Evolutionary conservation across 495 filamentous ascomycete genomes (phyloP).

Genomic region (Annulohypoxylon nitens): DNA sequence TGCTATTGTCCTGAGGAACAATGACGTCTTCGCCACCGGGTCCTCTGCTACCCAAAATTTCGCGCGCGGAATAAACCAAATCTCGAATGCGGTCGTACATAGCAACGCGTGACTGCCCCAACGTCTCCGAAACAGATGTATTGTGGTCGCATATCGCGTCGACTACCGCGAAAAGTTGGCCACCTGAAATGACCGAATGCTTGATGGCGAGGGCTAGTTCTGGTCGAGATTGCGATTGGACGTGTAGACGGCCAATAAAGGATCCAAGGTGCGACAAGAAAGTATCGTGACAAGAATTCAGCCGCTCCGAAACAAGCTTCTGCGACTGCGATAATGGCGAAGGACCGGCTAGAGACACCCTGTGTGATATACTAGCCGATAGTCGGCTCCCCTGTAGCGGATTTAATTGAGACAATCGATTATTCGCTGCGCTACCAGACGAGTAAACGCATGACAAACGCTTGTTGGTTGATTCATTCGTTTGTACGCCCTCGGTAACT

Average conservation of each 20-base stretch:
- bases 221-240: slow-evolving; percentile 87
- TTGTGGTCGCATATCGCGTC: slow-evolving; percentile 86
- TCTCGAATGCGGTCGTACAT: slow-evolving; percentile 86
- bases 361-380: slow-evolving; percentile 67
- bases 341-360: slow-evolving; percentile 63
- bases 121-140: slow-evolving; percentile 68
- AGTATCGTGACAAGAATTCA: slow-evolving; percentile 82
- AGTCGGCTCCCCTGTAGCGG: slow-evolving; percentile 53
- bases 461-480: slow-evolving; percentile 51
- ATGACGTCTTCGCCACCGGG: slow-evolving; percentile 78
- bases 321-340: slow-evolving; percentile 58
- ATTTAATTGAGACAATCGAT: slow-evolving; percentile 55
- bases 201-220: slow-evolving; percentile 78
- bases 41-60: slow-evolving; percentile 74
- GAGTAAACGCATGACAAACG: slow-evolving; percentile 60
- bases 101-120: slow-evolving; percentile 77
- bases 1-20: slow-evolving; percentile 82
- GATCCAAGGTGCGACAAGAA: slow-evolving; percentile 90
- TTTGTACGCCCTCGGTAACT: slow-evolving; percentile 53
- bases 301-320: slow-evolving; percentile 70
- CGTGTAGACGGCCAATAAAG: slow-evolving; percentile 89
- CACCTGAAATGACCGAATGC: slow-evolving; percentile 85
- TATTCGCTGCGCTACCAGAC: slow-evolving; percentile 52
- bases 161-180: slow-evolving; percentile 80
- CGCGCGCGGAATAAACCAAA: slow-evolving; percentile 81